These are phyloP conservation scores for Pichia sp. DNA, from an alignment of 1,139 yeast species.

Conservation along the genomic window DNA sequence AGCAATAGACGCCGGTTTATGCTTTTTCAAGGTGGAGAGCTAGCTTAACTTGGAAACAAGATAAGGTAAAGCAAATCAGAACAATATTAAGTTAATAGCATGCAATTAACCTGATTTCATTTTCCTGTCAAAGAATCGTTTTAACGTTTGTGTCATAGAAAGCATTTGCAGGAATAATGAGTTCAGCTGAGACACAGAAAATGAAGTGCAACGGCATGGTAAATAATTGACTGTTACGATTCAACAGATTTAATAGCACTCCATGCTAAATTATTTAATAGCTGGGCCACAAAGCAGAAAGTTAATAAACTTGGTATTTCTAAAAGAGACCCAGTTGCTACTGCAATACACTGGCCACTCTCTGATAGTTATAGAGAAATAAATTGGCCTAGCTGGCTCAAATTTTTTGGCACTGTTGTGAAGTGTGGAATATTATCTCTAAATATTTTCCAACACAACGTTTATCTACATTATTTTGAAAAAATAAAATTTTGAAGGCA, in stretches of 20 bases:
- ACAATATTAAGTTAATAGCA: neutral
- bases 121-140: neutral
- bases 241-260: neutral
- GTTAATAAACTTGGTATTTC: constrained; percentile 51
- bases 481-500: neutral
- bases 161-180: neutral
- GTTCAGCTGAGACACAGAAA: neutral
- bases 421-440: constrained; percentile 47
- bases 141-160: neutral
- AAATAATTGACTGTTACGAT: neutral
- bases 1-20: neutral
- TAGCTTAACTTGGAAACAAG: neutral
- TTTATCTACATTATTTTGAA: constrained; percentile 21
- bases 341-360: constrained; percentile 53
- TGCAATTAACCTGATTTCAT: neutral
- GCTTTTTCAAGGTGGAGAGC: neutral
- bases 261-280: neutral
- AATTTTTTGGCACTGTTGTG: constrained; percentile 56
- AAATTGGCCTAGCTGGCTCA: constrained; percentile 53
- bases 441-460: constrained; percentile 41
- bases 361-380: constrained; percentile 50
- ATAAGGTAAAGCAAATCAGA: neutral
- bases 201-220: neutral
- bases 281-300: constrained; percentile 41
- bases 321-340: constrained; percentile 56